Evolutionary conservation across 257 asterid species (phyloP).

Genomic region (Fraxinus quadrangulata): DNA sequence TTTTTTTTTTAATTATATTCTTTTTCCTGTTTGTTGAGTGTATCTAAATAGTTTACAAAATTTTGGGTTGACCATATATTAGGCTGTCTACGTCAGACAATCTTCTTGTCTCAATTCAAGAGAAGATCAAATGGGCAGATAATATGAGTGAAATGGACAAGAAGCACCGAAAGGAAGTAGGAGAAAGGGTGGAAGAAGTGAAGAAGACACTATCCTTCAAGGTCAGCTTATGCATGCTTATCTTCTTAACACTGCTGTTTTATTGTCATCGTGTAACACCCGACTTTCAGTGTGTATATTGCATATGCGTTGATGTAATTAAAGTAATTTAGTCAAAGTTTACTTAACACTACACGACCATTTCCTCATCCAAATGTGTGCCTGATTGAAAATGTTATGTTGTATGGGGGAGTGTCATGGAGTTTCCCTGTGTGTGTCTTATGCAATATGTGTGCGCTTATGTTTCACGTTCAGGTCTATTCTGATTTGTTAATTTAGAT

Average conservation of each 20-base stretch:
- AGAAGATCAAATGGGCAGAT: slow-evolving; percentile 98
- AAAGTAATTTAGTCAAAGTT: slow-evolving; percentile 18
- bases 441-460: not conserved
- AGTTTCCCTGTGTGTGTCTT: not conserved
- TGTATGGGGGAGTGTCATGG: not conserved
- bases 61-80: slow-evolving; percentile 22
- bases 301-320: not conserved
- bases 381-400: not conserved
- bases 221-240: slow-evolving; percentile 61
- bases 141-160: slow-evolving; percentile 70
- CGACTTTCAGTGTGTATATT: not conserved
- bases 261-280: slow-evolving; percentile 21
- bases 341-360: not conserved
- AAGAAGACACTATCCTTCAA: slow-evolving; percentile 74
- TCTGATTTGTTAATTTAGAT: not conserved
- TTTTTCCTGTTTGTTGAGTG: slow-evolving; percentile 4
- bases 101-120: slow-evolving; percentile 89
- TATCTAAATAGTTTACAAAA: slow-evolving; percentile 14
- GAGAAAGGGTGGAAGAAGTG: slow-evolving; percentile 74
- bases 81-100: slow-evolving; percentile 90
- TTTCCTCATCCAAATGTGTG: not conserved
- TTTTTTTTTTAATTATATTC: not conserved
- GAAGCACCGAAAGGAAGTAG: slow-evolving; percentile 80
- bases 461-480: not conserved
- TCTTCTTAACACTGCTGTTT: slow-evolving; percentile 3